These are phyloP conservation scores for Pisolithus orientalis DNA, from an alignment of 768 basidiomycete genomes.

Conservation along the genomic window DNA sequence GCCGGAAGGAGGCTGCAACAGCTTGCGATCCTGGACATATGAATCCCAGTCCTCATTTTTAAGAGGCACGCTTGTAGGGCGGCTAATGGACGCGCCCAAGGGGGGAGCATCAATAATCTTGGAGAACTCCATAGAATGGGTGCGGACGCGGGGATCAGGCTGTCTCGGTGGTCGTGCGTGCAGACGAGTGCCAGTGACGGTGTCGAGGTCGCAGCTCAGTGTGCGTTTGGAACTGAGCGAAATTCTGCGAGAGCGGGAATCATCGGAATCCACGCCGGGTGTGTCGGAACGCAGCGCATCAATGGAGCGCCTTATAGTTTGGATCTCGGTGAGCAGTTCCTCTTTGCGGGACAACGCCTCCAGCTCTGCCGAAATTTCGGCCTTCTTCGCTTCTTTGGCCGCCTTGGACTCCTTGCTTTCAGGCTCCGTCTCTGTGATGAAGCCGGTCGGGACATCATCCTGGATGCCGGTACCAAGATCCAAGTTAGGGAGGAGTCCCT, in stretches of 20 bases:
- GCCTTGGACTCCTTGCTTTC: conserved; percentile 18
- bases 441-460: conserved; percentile 66
- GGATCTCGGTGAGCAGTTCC: conserved; percentile 69
- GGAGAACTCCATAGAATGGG: conserved; percentile 69
- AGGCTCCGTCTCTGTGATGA: conserved; percentile 46
- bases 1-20: conserved; percentile 79
- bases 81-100: conserved; percentile 49
- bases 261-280: conserved; percentile 39
- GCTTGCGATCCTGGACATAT: conserved; percentile 79
- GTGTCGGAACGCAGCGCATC: conserved; percentile 69
- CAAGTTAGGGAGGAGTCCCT: conserved; percentile 56
- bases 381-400: conserved; percentile 28
- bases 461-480: conserved; percentile 74
- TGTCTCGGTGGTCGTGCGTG: conserved; percentile 69
- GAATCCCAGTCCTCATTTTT: conserved; percentile 80
- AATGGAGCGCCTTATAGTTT: conserved; percentile 73
- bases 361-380: conserved; percentile 36
- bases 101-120: conserved; percentile 37
- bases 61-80: conserved; percentile 70
- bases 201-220: conserved; percentile 59
- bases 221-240: conserved; percentile 66
- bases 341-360: conserved; percentile 60
- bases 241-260: conserved; percentile 58
- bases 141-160: conserved; percentile 59
- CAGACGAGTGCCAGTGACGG: conserved; percentile 41